Evolutionary conservation across 495 filamentous ascomycete genomes (phyloP), one percentile per base, ranked within the genome.

Genomic region (Neurospora sp.): DNA sequence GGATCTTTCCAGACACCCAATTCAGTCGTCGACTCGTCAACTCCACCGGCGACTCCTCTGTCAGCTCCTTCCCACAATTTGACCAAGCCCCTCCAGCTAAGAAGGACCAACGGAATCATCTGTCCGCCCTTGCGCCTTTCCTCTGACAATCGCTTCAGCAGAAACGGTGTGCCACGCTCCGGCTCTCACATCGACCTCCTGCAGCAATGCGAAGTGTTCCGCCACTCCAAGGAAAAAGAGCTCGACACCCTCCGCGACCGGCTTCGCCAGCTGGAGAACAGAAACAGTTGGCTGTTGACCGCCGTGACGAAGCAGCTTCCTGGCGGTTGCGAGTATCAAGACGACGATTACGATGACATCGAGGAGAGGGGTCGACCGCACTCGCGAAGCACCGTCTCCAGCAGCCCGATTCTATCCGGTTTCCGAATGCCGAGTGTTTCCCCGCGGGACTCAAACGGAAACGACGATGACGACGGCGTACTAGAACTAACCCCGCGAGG

Each of bases 221-320:
- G 76, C n/a, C 74, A 79, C 62, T 73, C 75, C 8, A 81, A 78
- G 11, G 69, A 79, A 5, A 76, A 74, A 2, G 83, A 85, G 27
- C 74, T 85, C 39, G 80, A 82, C 70, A 59, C 70, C 14, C 38
- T 79, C 1, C 46, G 75, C 12, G 39, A 71, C 1, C 77, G 81
- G 3, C 70, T 86, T 31, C 78, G 79, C 11, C 70, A 72, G 16
- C 71, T 84, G n/a, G 81, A 80, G 39, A 59, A 71, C n/a, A 79
- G 80, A 69, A 79, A 79, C 70, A 77, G 82, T 62, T 66, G 76
- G 8, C 78, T 80, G 77, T 69, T 80, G 73, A 73, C 76, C 14
- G 73, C 79, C 14, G 31, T 85, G 39, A 35, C 54, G 6, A 77
- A 82, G 27, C 77, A 76, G 3, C 75, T 85, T 20, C 77, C 81